phyloP scores from a whole-genome alignment of 164 flowering plant species.

The Taxillus chinensis region DNA sequence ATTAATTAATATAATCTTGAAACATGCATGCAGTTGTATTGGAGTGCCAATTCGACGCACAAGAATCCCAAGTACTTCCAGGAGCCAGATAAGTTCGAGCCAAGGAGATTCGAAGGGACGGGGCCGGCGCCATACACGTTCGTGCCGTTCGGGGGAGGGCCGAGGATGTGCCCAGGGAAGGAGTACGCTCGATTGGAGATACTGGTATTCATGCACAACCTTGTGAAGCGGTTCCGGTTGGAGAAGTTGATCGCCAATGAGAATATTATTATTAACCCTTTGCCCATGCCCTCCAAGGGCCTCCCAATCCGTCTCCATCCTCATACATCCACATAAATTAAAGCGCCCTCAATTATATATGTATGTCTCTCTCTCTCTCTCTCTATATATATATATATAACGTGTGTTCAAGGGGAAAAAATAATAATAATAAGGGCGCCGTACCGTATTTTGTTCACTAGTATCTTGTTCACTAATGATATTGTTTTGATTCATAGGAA shows the following conservation, averaged over 20 bases:
- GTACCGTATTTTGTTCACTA: too few relatives aligned
- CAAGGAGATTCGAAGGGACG: conserved; percentile 36
- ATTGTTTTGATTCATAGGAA: too few relatives aligned
- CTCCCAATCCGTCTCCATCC: conserved; percentile 40
- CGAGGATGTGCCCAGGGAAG: conserved; percentile 54
- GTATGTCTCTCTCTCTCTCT: too few relatives aligned
- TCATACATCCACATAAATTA: conserved; percentile 11
- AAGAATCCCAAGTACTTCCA: conserved; percentile 29
- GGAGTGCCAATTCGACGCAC: conserved; percentile 44
- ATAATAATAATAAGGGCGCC: too few relatives aligned
- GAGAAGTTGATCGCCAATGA: conserved; percentile 33
- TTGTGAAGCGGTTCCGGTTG: conserved; percentile 40
- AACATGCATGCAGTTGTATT: conserved; percentile 24
- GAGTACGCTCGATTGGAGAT: conserved; percentile 43
- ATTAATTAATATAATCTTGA: too few relatives aligned
- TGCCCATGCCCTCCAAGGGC: conserved; percentile 40
- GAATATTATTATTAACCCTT: conserved; percentile 30
- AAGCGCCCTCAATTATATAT: too few relatives aligned
- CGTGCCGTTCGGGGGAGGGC: conserved; percentile 54
- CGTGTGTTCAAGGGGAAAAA: too few relatives aligned
- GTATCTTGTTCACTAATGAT: too few relatives aligned
- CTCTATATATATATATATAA: too few relatives aligned
- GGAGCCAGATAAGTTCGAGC: conserved; percentile 40
- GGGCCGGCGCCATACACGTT: conserved; percentile 46
- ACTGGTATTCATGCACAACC: conserved; percentile 39